Conservation (phyloP, 2,329 filamentous ascomycete species). For the Ophiostoma perfectum region DNA sequence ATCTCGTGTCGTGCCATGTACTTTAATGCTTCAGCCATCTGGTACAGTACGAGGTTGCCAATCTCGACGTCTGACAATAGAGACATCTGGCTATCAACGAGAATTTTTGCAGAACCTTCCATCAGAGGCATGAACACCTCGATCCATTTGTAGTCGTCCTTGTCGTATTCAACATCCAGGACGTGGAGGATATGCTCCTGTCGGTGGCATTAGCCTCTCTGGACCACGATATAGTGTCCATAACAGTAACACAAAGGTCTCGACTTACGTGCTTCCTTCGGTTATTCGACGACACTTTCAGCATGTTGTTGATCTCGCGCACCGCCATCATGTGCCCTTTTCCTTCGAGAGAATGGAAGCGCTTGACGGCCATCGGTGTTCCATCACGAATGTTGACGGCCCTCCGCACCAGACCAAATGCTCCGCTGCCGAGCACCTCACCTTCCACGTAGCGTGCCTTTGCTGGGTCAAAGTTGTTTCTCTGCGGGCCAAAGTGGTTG, state of each 20-base stretch:
- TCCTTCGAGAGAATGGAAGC: conserved; percentile 29
- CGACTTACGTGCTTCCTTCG: conserved; percentile 20
- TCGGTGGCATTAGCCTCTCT: neutral
- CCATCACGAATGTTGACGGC: conserved; percentile 29
- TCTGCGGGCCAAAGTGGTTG: conserved; percentile 12
- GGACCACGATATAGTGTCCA: neutral
- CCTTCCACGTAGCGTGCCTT: conserved; percentile 29
- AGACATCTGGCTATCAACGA: neutral
- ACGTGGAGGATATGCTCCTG: conserved; percentile 27
- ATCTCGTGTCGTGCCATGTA: conserved; percentile 53
- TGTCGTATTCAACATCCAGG: conserved; percentile 10
- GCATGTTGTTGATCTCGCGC: conserved; percentile 30
- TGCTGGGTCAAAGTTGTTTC: neutral
- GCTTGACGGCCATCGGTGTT: conserved; percentile 31
- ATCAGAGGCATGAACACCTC: conserved; percentile 26
- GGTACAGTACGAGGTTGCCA: conserved; percentile 19
- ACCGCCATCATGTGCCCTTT: conserved; percentile 29
- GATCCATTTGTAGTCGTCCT: conserved; percentile 18
- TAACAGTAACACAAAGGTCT: neutral
- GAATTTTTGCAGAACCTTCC: conserved; percentile 22
- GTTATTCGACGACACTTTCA: conserved; percentile 23
- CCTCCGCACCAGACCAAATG: conserved; percentile 29
- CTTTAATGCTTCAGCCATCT: conserved; percentile 28
- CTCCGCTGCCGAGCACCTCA: conserved; percentile 28
- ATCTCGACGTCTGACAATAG: conserved; percentile 1